Evolutionary conservation across 768 basidiomycete genomes (phyloP).

Genomic region (Vararia minispora): DNA sequence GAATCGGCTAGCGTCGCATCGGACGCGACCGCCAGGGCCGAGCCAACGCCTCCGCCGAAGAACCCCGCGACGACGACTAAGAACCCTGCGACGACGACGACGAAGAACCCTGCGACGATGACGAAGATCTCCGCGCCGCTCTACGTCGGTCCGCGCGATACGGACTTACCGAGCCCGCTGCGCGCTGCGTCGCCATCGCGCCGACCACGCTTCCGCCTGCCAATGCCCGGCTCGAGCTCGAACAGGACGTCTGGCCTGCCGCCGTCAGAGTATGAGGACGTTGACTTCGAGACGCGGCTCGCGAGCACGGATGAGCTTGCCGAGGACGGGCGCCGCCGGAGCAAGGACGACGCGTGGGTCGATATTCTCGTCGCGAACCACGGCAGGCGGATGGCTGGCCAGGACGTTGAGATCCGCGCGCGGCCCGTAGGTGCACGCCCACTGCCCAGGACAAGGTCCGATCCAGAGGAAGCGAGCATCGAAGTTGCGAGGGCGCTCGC

Average conservation of each 20-base stretch:
- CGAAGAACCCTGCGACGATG: too few relatives aligned
- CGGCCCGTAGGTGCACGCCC: slow-evolving; percentile 16
- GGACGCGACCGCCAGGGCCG: too few relatives aligned
- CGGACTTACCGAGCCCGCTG: neutral
- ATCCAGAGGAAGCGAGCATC: slow-evolving; percentile 63
- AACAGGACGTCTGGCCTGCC: slow-evolving; percentile 37
- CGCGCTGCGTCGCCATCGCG: slow-evolving; percentile 23
- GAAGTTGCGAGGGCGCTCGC: slow-evolving; percentile 68
- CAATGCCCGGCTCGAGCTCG: slow-evolving; percentile 40
- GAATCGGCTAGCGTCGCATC: too few relatives aligned
- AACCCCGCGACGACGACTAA: too few relatives aligned
- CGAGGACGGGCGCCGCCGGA: slow-evolving; percentile 30
- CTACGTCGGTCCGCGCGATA: neutral
- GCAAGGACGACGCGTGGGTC: slow-evolving; percentile 74
- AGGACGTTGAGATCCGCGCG: slow-evolving; percentile 34
- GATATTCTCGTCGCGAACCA: slow-evolving; percentile 68
- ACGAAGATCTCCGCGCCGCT: slow-evolving; percentile 6
- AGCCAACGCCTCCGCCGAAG: neutral
- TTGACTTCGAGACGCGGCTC: slow-evolving; percentile 77
- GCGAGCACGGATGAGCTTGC: slow-evolving; percentile 39
- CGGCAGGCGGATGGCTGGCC: slow-evolving; percentile 38
- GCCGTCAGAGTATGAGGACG: slow-evolving; percentile 69
- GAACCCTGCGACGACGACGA: too few relatives aligned
- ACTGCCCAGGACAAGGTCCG: slow-evolving; percentile 29
- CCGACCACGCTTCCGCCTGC: slow-evolving; percentile 46